These are phyloP conservation scores for Plenodomus lindquistii DNA, from an alignment of 2,329 filamentous ascomycete species.

Conservation along the genomic window DNA sequence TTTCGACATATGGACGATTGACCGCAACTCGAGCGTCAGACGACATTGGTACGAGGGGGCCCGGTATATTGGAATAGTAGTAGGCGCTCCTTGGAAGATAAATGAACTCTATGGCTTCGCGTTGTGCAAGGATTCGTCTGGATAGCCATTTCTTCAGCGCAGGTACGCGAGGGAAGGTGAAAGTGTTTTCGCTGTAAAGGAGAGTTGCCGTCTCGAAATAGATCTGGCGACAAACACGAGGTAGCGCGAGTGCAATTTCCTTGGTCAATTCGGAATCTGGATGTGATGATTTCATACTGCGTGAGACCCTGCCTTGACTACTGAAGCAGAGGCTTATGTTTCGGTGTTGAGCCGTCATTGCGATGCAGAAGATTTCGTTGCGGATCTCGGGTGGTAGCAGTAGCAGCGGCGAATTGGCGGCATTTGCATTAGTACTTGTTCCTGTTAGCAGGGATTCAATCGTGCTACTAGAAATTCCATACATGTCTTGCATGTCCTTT, in stretches of 20 bases:
- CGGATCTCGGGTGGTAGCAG: conserved; percentile 6
- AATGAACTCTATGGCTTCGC: neutral
- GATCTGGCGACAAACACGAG: conserved; percentile 9
- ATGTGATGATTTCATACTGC: neutral
- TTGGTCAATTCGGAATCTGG: neutral
- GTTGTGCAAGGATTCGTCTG: neutral
- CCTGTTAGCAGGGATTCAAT: neutral
- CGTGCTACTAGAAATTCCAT: neutral
- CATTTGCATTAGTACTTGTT: conserved; percentile 1
- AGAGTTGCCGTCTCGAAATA: conserved; percentile 11
- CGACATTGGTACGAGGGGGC: too few relatives aligned
- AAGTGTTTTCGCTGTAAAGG: conserved; percentile 1
- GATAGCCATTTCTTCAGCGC: neutral
- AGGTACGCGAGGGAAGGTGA: neutral
- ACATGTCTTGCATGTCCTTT: neutral
- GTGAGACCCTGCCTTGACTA: neutral
- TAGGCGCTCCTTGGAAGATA: neutral
- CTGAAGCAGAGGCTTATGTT: neutral
- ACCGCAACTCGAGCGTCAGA: too few relatives aligned
- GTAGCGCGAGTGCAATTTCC: neutral
- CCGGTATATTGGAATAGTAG: too few relatives aligned
- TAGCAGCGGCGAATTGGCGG: conserved; percentile 2
- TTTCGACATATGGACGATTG: too few relatives aligned
- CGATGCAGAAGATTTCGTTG: conserved; percentile 1
- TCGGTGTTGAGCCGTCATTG: neutral